These are phyloP conservation scores for Colletotrichum filicis DNA, from an alignment of 2,329 filamentous ascomycete species.

Conservation along the genomic window DNA sequence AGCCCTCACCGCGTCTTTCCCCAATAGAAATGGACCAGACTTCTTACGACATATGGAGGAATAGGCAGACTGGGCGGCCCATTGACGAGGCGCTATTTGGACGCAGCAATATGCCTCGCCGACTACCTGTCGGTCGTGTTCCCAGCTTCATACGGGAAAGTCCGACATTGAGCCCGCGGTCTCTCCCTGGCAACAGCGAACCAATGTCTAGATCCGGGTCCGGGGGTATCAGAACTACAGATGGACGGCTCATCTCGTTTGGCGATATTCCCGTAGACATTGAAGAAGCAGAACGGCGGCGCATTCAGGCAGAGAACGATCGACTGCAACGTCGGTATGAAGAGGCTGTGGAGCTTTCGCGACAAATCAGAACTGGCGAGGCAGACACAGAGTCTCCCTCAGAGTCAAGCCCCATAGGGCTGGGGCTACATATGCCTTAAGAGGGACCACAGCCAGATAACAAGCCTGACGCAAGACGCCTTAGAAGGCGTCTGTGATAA, in stretches of 20 bases:
- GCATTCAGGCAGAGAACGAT: neutral
- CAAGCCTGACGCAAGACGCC: neutral
- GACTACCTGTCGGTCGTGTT: neutral
- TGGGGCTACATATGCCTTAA: neutral
- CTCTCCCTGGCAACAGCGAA: constrained; percentile 9
- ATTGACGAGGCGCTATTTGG: constrained; percentile 14
- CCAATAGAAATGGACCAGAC: constrained; percentile 43
- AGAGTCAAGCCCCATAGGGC: neutral
- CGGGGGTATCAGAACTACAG: constrained; percentile 26
- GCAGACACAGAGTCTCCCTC: neutral
- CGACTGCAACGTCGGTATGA: neutral
- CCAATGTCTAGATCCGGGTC: constrained; percentile 27
- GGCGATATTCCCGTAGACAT: constrained; percentile 18
- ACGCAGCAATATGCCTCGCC: constrained; percentile 18
- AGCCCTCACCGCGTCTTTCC: constrained; percentile 52
- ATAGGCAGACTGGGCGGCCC: constrained; percentile 23
- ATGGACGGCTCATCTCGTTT: constrained; percentile 31
- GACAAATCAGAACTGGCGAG: neutral
- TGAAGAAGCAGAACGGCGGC: constrained; percentile 7
- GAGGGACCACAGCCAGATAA: neutral
- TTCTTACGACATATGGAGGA: constrained; percentile 43
- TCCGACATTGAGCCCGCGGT: constrained; percentile 9
- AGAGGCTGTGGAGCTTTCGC: constrained; percentile 15
- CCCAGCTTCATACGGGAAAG: constrained; percentile 21
- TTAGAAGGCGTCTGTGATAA: neutral